These are phyloP conservation scores for Candida ascalaphidarum DNA, from an alignment of 805 yeast species.

Conservation along the genomic window DNA sequence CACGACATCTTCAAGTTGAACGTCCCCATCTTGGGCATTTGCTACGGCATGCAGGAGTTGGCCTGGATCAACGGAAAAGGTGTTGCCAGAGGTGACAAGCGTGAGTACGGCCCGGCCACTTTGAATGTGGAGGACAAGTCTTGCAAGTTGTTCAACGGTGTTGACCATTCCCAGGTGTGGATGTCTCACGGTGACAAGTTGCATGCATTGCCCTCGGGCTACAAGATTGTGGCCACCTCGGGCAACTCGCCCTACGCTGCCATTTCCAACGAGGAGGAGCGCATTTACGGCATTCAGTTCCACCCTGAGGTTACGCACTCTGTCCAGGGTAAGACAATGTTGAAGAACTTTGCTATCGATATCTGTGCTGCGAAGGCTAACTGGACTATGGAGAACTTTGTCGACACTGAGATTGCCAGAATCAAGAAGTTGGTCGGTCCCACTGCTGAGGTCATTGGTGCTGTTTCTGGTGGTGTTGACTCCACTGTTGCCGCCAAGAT, in stretches of 20 bases:
- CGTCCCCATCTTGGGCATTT: constrained; percentile 94
- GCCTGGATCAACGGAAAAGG: constrained; percentile 96
- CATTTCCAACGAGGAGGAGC: constrained; percentile 64
- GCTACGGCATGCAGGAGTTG: constrained; percentile 98
- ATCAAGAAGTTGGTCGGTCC: constrained; percentile 91
- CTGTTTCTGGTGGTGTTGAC: constrained; percentile 99
- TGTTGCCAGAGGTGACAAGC: constrained; percentile 92
- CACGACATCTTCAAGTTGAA: constrained; percentile 81
- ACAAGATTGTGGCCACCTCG: constrained; percentile 81
- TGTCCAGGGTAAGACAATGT: constrained; percentile 75
- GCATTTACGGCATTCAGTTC: constrained; percentile 93
- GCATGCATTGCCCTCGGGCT: constrained; percentile 82
- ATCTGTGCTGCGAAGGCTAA: constrained; percentile 81
- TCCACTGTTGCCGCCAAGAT: constrained; percentile 98
- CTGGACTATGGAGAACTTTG: constrained; percentile 98
- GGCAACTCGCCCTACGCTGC: constrained; percentile 96
- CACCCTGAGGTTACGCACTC: constrained; percentile 99
- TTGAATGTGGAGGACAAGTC: constrained; percentile 61
- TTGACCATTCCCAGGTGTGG: constrained; percentile 96
- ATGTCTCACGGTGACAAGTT: constrained; percentile 99
- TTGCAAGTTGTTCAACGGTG: constrained; percentile 74
- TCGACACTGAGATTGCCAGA: constrained; percentile 92
- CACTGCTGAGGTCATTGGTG: constrained; percentile 97
- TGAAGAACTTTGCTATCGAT: constrained; percentile 87
- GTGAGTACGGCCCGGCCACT: constrained; percentile 97